Conservation (phyloP, 805 yeast species). For the Debaryomyces hansenii region DNA sequence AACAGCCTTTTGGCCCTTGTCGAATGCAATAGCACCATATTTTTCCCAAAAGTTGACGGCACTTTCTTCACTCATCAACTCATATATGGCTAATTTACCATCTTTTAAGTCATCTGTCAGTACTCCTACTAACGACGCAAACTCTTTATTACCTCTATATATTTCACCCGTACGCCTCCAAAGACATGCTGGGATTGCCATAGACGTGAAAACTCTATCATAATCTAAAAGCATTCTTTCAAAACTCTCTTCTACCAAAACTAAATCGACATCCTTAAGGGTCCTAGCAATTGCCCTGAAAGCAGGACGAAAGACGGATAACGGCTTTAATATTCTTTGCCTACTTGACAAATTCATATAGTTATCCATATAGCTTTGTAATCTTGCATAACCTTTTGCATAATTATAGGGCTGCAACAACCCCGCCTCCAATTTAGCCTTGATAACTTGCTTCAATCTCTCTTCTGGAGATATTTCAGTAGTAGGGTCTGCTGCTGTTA, state of each 20-base stretch:
- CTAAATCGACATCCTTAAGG: constrained; percentile 85
- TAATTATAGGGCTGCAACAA: constrained; percentile 88
- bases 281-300: constrained; percentile 91
- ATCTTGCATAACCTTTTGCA: constrained; percentile 87
- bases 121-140: constrained; percentile 89
- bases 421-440: constrained; percentile 93
- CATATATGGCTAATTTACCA: constrained; percentile 89
- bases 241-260: constrained; percentile 88
- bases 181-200: constrained; percentile 97
- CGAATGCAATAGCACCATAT: constrained; percentile 94
- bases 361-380: constrained; percentile 89
- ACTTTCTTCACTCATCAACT: constrained; percentile 91
- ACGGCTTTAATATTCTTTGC: constrained; percentile 81
- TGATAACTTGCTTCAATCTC: constrained; percentile 86
- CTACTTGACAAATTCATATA: constrained; percentile 84
- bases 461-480: constrained; percentile 94
- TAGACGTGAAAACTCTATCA: constrained; percentile 91
- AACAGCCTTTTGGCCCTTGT: constrained; percentile 92
- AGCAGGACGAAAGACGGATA: constrained; percentile 85
- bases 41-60: constrained; percentile 98
- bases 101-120: constrained; percentile 87
- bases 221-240: constrained; percentile 92
- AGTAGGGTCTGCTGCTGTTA: constrained; percentile 97
- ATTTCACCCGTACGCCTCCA: constrained; percentile 98
- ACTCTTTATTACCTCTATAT: constrained; percentile 91